Evolutionary conservation across 1,284 basidiomycete species (phyloP).

Genomic region (Rhodofomes roseus): DNA sequence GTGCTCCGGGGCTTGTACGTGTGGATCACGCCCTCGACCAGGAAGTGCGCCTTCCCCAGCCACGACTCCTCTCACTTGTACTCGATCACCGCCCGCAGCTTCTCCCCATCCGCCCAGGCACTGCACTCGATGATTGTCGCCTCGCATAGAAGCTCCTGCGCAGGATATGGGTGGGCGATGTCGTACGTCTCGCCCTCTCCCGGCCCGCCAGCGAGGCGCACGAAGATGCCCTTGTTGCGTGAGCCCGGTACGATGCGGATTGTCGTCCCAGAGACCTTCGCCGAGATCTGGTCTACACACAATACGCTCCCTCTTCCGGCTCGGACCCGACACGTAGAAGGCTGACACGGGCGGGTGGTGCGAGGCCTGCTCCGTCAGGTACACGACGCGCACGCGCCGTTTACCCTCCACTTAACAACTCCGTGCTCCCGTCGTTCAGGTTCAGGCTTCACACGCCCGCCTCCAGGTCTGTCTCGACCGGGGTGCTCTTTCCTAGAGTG

Average conservation of each 20-base stretch:
- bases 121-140: too few relatives aligned
- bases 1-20: slow-evolving; percentile 54
- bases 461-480: slow-evolving; percentile 40
- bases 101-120: too few relatives aligned
- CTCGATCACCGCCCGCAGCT: too few relatives aligned
- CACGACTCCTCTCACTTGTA: too few relatives aligned
- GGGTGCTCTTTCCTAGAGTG: slow-evolving; percentile 39
- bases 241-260: slow-evolving; percentile 81
- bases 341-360: slow-evolving; percentile 96
- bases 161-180: slow-evolving; percentile 90
- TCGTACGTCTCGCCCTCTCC: slow-evolving; percentile 84
- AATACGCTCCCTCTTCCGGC: slow-evolving; percentile 67
- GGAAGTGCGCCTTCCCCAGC: too few relatives aligned
- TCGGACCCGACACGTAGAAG: slow-evolving; percentile 78
- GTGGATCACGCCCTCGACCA: too few relatives aligned
- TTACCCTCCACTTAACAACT: slow-evolving; percentile 19
- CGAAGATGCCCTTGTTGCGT: slow-evolving; percentile 87
- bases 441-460: slow-evolving; percentile 60
- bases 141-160: slow-evolving; percentile 89
- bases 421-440: slow-evolving; percentile 38
- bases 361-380: slow-evolving; percentile 83
- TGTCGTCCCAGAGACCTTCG: slow-evolving; percentile 83
- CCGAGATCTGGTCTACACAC: slow-evolving; percentile 91
- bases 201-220: too few relatives aligned
- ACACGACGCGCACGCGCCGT: slow-evolving; percentile 58